Conservation (phyloP, 73 alveolate genomes). For the Paramecium pentaurelia region DNA sequence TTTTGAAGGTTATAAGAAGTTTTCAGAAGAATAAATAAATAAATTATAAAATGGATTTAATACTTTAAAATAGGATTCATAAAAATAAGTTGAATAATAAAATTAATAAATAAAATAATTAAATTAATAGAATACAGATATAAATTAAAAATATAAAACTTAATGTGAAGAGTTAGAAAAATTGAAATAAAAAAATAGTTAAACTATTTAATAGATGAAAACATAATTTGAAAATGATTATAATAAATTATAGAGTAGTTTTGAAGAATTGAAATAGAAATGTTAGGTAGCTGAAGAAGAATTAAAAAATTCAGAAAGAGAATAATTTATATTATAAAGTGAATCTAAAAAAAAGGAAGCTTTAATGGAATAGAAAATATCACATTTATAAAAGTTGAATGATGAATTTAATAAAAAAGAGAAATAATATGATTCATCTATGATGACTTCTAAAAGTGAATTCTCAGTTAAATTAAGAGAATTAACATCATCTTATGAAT, state of each 20-base stretch:
- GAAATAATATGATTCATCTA: background rate
- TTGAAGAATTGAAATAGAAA: background rate
- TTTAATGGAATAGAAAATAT: background rate
- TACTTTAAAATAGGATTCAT: background rate
- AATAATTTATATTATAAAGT: background rate
- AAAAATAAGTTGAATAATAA: background rate
- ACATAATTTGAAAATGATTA: background rate
- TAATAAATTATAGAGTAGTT: background rate
- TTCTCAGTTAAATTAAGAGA: background rate
- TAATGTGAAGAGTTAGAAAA: background rate
- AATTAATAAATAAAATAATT: background rate
- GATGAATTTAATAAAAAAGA: conserved; percentile 25
- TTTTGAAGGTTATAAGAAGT: conserved; percentile 66
- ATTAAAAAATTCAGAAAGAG: conserved; percentile 19
- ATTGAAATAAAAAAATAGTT: background rate
- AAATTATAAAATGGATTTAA: conserved; percentile 10
- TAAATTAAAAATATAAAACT: background rate
- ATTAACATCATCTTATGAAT: background rate
- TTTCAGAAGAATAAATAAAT: conserved; percentile 60
- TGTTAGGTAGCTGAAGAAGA: background rate
- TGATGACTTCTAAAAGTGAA: conserved; percentile 4
- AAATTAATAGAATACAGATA: background rate
- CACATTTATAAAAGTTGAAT: background rate
- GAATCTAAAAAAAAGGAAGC: conserved; percentile 23
- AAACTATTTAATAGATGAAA: background rate